Conservation (phyloP, 768 basidiomycete species). For the Tricholoma sp. region DNA sequence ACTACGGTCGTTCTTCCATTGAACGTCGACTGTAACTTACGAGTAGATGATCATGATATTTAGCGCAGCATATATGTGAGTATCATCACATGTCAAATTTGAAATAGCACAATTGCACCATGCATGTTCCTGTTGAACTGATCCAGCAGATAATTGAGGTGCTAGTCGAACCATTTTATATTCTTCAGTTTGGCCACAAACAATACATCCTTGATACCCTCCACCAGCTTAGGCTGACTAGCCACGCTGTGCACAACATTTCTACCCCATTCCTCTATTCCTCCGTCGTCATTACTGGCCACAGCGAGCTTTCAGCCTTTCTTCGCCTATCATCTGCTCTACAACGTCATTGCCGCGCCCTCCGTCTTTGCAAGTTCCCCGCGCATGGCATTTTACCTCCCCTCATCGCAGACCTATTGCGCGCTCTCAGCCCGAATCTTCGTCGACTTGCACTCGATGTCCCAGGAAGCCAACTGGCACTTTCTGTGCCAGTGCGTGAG, state of each 20-base stretch:
- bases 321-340: constrained; percentile 1
- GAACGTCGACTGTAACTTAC: too few species aligned
- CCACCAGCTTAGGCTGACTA: constrained; percentile 6
- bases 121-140: constrained; percentile 8
- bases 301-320: constrained; percentile 3
- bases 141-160: constrained; percentile 9
- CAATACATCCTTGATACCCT: constrained; percentile 6
- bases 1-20: too few species aligned
- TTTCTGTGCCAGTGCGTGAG: constrained; percentile 3
- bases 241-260: constrained; percentile 4
- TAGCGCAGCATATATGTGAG: too few species aligned
- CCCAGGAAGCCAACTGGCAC: constrained; percentile 5
- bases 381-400: background rate
- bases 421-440: constrained; percentile 5
- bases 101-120: background rate
- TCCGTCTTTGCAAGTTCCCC: constrained; percentile 6
- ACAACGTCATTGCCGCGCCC: constrained; percentile 2
- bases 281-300: constrained; percentile 8
- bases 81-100: too few species aligned
- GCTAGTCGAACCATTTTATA: constrained; percentile 4
- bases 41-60: too few species aligned
- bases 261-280: constrained; percentile 8
- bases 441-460: constrained; percentile 13
- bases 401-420: constrained; percentile 6
- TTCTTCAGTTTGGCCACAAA: constrained; percentile 10